A percentile compares a stretch with the other conserved stretches of the same genome.
Conservation (phyloP, 768 basidiomycete genomes). For the Tulasnella sp. region DNA sequence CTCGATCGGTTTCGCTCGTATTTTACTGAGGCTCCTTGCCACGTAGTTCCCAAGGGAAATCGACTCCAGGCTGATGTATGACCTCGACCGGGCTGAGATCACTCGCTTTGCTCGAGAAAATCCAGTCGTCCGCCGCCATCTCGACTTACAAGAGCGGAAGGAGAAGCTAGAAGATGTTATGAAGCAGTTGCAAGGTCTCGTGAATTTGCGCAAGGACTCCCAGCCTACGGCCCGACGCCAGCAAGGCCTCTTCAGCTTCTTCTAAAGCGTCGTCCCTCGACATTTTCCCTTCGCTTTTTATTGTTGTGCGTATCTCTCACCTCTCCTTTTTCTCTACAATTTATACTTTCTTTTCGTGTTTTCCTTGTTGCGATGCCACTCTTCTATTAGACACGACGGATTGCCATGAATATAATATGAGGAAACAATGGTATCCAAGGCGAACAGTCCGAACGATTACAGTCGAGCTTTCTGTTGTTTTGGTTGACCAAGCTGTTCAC, state of each 20-base stretch:
- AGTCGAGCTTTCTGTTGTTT: conserved; percentile 44
- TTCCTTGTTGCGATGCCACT: conserved; percentile 16
- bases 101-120: conserved; percentile 93
- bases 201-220: conserved; percentile 79
- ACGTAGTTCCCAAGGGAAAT: conserved; percentile 93
- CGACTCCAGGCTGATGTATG: conserved; percentile 86
- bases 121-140: conserved; percentile 75
- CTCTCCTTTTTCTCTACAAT: conserved; percentile 12
- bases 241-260: conserved; percentile 71
- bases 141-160: conserved; percentile 93
- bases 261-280: conserved; percentile 38
- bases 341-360: conserved; percentile 23
- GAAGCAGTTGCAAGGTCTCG: conserved; percentile 90
- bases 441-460: conserved; percentile 30
- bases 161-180: conserved; percentile 98
- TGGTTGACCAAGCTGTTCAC: conserved; percentile 16
- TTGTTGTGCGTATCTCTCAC: neutral
- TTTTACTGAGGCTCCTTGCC: neutral
- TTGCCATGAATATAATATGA: conserved; percentile 13
- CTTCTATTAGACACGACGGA: neutral
- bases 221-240: conserved; percentile 68
- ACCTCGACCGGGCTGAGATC: conserved; percentile 87
- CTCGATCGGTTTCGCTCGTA: neutral
- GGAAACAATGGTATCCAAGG: conserved; percentile 12
- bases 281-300: neutral